Evolutionary conservation across 208 protist species (phyloP).

Genomic region (Leishmania guyanensis): DNA sequence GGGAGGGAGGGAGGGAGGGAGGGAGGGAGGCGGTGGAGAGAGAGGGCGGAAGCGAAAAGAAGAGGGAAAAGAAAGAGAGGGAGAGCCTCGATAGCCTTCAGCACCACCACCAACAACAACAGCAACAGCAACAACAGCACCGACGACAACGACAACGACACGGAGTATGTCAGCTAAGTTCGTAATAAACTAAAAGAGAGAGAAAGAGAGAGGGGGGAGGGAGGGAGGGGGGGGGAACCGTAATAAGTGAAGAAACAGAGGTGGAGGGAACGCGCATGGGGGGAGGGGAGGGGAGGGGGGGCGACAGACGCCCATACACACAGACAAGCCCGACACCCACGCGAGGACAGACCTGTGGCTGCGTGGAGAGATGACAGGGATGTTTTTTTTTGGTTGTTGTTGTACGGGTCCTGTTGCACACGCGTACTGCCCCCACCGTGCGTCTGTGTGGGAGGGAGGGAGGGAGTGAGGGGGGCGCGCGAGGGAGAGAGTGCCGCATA

Average conservation of each 20-base stretch:
- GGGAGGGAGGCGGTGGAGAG: not conserved
- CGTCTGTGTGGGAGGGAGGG: no score
- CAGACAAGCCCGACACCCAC: not conserved
- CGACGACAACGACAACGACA: not conserved
- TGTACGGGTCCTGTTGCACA: not conserved
- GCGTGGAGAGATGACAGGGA: constrained; percentile 7
- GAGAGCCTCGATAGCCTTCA: no score
- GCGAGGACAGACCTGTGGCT: no score
- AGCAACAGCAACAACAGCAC: not conserved
- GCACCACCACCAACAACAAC: not conserved
- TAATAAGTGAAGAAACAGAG: no score
- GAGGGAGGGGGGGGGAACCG: not conserved
- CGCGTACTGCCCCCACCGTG: not conserved
- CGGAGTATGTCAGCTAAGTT: not conserved
- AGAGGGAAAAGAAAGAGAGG: not conserved
- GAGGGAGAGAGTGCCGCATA: not conserved
- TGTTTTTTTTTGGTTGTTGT: not conserved
- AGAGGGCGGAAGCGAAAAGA: not conserved
- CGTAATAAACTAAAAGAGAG: not conserved
- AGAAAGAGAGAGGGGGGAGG: not conserved
- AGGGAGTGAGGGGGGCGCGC: not conserved
- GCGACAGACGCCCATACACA: not conserved
- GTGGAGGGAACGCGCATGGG: not conserved
- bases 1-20: not conserved
- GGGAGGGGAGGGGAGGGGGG: no score